Percentiles rank a stretch among this genome's conserved stretches.
These are phyloP conservation scores for Tanacetum coccineum DNA, from an alignment of 129 eudicot species.

Conservation along the genomic window DNA sequence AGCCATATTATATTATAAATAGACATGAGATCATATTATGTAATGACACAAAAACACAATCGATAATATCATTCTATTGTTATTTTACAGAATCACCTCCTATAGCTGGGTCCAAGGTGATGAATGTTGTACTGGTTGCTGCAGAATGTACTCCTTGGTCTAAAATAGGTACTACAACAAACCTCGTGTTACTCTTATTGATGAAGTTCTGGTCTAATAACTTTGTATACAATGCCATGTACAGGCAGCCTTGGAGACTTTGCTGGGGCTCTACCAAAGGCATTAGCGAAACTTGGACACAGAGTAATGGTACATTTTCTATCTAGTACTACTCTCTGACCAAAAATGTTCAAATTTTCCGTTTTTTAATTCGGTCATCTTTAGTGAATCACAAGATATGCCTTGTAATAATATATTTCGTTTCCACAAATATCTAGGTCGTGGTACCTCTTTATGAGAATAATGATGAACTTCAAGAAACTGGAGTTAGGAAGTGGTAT, in stretches of 20 bases:
- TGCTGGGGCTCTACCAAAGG: conserved; percentile 98
- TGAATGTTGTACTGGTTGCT: conserved; percentile 89
- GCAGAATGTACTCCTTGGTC: conserved; percentile 96
- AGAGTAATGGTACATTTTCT: conserved; percentile 77
- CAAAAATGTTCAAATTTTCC: too few relatives aligned
- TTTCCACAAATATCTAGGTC: conserved; percentile 45
- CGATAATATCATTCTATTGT: too few relatives aligned
- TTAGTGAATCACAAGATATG: neutral
- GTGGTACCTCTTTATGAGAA: conserved; percentile 75
- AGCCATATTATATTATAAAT: too few relatives aligned
- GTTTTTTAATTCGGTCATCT: neutral
- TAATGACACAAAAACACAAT: too few relatives aligned
- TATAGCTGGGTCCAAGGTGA: conserved; percentile 74
- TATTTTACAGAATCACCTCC: conserved; percentile 81
- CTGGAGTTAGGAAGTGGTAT: conserved; percentile 64
- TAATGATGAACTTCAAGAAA: conserved; percentile 61
- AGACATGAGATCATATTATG: too few relatives aligned
- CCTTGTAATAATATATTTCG: conserved; percentile 2
- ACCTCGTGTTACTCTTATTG: neutral
- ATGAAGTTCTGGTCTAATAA: neutral
- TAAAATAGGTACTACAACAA: conserved; percentile 66
- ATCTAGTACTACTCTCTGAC: neutral
- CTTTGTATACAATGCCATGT: neutral
- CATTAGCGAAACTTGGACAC: conserved; percentile 95
- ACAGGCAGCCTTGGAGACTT: conserved; percentile 97